These are phyloP conservation scores for Vitis rotundifolia DNA, from an alignment of 164 flowering plant genomes.

Conservation along the genomic window DNA sequence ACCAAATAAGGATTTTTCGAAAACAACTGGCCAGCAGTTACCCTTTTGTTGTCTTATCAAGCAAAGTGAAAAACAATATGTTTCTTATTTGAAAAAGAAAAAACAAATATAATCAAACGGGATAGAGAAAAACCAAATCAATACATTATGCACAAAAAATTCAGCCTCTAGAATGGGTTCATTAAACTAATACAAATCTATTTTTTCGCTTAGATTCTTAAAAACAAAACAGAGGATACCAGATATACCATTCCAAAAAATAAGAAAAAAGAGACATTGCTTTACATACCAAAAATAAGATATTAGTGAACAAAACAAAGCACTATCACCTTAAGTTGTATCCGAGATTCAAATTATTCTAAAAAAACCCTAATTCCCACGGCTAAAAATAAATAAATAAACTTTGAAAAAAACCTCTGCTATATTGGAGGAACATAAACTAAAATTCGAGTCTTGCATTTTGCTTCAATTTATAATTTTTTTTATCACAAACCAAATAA, in stretches of 20 bases:
- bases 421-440: no score
- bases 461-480: neutral
- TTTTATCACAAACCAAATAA: no score
- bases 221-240: slow-evolving; percentile 50
- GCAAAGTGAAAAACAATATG: neutral
- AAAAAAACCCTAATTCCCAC: neutral
- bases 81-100: neutral
- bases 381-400: neutral
- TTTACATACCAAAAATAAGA: slow-evolving; percentile 13
- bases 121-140: slow-evolving; percentile 18
- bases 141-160: slow-evolving; percentile 13
- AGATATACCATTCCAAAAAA: slow-evolving; percentile 52
- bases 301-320: slow-evolving; percentile 20
- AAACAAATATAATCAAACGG: slow-evolving; percentile 13
- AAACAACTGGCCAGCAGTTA: neutral
- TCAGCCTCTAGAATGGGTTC: slow-evolving; percentile 6
- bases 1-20: slow-evolving; percentile 4
- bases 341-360: slow-evolving; percentile 19
- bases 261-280: slow-evolving; percentile 20
- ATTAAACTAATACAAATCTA: slow-evolving; percentile 30
- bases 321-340: slow-evolving; percentile 2
- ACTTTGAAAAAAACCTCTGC: neutral
- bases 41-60: neutral
- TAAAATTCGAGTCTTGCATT: neutral
- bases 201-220: slow-evolving; percentile 39